Conservation (phyloP, 305 asterid genomes). For the Solanum aculeatissimum region DNA sequence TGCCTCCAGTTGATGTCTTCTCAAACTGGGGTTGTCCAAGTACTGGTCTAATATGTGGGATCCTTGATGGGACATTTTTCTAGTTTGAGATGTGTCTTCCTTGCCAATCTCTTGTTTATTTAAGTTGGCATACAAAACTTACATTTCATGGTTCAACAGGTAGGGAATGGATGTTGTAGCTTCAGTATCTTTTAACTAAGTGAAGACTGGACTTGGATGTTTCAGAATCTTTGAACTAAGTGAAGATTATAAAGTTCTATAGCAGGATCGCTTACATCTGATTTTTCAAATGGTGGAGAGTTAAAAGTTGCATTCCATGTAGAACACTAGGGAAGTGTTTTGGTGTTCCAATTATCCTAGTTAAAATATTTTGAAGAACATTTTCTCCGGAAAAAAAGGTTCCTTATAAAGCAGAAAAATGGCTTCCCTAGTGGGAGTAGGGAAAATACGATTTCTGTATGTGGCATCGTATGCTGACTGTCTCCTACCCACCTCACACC, state of each 20-base stretch:
- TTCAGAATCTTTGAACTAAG: not conserved
- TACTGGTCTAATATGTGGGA: not conserved
- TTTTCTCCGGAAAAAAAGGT: not conserved
- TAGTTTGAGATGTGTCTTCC: not conserved
- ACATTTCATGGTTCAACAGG: not conserved
- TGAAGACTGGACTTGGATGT: not conserved
- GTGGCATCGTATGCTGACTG: not conserved
- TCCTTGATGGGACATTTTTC: not conserved
- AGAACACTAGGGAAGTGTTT: not conserved
- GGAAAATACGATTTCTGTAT: not conserved
- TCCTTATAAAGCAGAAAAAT: not conserved
- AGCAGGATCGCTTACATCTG: not conserved
- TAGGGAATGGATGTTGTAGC: not conserved
- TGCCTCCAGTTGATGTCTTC: not conserved
- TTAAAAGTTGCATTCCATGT: not conserved
- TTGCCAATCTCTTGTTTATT: not conserved
- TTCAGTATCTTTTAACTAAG: not conserved
- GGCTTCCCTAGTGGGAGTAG: not conserved
- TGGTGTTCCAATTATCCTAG: not conserved
- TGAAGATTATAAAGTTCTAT: not conserved
- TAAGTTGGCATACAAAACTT: not conserved
- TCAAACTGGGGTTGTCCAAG: not conserved
- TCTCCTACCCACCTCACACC: not conserved
- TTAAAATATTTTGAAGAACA: not conserved
- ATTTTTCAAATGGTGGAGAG: not conserved